Evolutionary conservation across 2,329 filamentous ascomycete species (phyloP).

Genomic region (Aspergillus pseudoglaucus): DNA sequence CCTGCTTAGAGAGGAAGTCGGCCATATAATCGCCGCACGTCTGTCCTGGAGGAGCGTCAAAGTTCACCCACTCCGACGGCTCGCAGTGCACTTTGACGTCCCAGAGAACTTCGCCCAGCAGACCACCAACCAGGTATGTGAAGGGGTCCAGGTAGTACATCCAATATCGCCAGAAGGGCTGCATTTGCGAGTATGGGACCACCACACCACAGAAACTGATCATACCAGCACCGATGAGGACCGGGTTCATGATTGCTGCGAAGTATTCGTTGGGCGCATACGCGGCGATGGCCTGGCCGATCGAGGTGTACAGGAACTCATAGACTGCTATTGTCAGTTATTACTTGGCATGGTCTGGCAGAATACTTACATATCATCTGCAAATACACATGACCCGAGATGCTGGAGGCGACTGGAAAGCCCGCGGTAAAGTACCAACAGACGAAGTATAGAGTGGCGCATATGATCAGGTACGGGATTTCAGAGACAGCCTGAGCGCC

Average conservation of each 20-base stretch:
- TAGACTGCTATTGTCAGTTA: conserved; percentile 27
- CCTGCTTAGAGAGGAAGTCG: conserved; percentile 20
- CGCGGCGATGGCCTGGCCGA: conserved; percentile 48
- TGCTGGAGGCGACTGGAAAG: conserved; percentile 24
- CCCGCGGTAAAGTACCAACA: conserved; percentile 57
- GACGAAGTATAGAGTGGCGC: conserved; percentile 41
- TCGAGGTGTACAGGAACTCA: conserved; percentile 37
- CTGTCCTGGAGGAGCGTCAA: conserved; percentile 21
- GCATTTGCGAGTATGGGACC: conserved; percentile 31
- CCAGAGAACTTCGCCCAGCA: conserved; percentile 33
- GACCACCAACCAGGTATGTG: conserved; percentile 36
- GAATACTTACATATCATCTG: conserved; percentile 32
- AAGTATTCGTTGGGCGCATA: conserved; percentile 58
- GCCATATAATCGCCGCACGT: conserved; percentile 31
- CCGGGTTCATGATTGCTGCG: conserved; percentile 52
- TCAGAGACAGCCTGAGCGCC: conserved; percentile 47
- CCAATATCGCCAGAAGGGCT: conserved; percentile 40
- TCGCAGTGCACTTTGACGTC: conserved; percentile 34
- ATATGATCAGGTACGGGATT: conserved; percentile 41
- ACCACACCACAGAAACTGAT: conserved; percentile 36
- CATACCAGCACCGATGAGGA: conserved; percentile 45
- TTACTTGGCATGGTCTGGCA: not conserved
- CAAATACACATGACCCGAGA: conserved; percentile 33
- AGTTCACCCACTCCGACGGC: conserved; percentile 24
- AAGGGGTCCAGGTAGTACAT: conserved; percentile 41